phyloP scores from a whole-genome alignment of 345 rosid species.

The Acer yangbiense region DNA sequence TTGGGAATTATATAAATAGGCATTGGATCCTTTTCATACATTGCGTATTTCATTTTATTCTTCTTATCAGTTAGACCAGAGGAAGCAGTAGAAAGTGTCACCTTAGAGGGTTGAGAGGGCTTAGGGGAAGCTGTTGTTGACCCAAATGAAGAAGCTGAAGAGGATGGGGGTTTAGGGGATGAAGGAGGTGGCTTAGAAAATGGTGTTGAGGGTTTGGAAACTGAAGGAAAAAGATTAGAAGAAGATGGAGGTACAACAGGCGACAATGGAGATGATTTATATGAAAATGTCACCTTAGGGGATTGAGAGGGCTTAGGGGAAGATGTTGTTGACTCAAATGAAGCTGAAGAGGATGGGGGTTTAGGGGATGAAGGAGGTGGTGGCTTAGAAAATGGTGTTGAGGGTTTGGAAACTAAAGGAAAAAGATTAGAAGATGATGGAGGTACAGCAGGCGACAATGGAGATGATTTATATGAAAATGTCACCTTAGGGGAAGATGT shows the following conservation, averaged over 20 bases:
- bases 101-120: conserved; percentile 10
- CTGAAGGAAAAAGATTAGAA: too few relatives aligned
- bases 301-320: too few relatives aligned
- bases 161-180: too few relatives aligned
- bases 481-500: neutral
- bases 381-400: too few relatives aligned
- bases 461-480: too few relatives aligned
- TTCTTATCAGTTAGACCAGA: neutral
- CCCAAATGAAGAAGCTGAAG: neutral
- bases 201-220: neutral
- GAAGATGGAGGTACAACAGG: neutral
- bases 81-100: conserved; percentile 20
- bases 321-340: too few relatives aligned
- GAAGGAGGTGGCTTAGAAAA: conserved; percentile 3
- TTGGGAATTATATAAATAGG: conserved; percentile 34
- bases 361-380: too few relatives aligned
- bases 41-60: neutral
- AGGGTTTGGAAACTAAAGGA: too few relatives aligned
- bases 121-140: conserved; percentile 7
- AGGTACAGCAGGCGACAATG: too few relatives aligned
- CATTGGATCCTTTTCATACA: conserved; percentile 13
- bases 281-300: neutral
- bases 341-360: too few relatives aligned
- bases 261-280: neutral
- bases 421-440: too few relatives aligned